Evolutionary conservation across 2,329 filamentous ascomycete genomes (phyloP).

Genomic region (Aureobasidium subglaciale): DNA sequence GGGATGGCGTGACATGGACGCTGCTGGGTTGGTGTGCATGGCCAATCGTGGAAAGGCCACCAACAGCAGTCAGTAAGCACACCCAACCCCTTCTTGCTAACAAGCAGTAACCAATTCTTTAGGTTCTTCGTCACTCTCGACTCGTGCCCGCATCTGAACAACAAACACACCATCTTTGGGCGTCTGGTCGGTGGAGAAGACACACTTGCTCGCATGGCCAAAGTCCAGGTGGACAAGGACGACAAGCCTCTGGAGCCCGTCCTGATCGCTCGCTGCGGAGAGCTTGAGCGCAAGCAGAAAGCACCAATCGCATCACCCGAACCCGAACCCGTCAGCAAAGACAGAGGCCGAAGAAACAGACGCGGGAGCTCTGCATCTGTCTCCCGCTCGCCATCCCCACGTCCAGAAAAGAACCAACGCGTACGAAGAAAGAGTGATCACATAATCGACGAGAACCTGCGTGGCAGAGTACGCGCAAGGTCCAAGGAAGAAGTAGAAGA

Average conservation of each 20-base stretch:
- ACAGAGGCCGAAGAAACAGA: conserved; percentile 17
- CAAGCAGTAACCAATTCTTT: not conserved
- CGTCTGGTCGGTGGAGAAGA: conserved; percentile 32
- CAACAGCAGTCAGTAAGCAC: conserved; percentile 34
- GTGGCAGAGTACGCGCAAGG: conserved; percentile 29
- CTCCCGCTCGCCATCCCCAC: conserved; percentile 20
- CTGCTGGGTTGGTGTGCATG: conserved; percentile 34
- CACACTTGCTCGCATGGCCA: conserved; percentile 29
- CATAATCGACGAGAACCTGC: conserved; percentile 29
- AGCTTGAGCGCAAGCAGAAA: conserved; percentile 31
- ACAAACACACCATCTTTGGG: conserved; percentile 38
- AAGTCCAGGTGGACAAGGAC: conserved; percentile 31
- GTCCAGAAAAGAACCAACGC: conserved; percentile 19
- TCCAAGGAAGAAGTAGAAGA: conserved; percentile 22
- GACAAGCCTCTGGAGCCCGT: conserved; percentile 32
- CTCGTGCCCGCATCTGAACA: conserved; percentile 33
- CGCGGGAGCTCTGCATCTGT: conserved; percentile 14
- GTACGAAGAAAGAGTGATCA: conserved; percentile 30
- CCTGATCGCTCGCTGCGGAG: conserved; percentile 33
- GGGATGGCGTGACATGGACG: conserved; percentile 35
- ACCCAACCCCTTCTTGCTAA: not conserved
- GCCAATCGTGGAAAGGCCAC: conserved; percentile 35
- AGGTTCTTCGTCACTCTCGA: conserved; percentile 39
- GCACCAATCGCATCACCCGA: not conserved
- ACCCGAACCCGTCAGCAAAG: conserved; percentile 1